Base-by-base conservation (phyloP, 495 filamentous ascomycete genomes). In the Trichoderma erinaceum region DNA sequence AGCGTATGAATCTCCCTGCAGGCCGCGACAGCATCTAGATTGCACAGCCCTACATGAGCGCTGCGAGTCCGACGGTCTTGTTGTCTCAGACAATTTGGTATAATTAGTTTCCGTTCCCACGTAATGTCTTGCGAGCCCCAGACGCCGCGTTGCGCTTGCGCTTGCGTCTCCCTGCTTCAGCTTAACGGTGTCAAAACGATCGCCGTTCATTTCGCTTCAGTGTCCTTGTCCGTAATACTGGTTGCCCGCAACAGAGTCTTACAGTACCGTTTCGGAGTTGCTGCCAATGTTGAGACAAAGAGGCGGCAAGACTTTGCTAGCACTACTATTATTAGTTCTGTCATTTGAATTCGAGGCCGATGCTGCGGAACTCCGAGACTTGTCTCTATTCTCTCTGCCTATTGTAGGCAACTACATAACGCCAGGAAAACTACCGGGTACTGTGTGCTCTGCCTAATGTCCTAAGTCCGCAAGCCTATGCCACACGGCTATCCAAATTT, bases 111-210 rank as follows among this genome's bases (percentile, higher is more conserved):
- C 18, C 18, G 8, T 52, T 21, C 43, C 48, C 18, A 23, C 48
- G 48, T 52, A 52, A 48, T 48, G 18, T n/a, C 13, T 48, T 3
- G 44, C 35, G 35, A 38, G 35, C 35, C 35, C 35, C 35, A 52
- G 48, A n/a, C 48, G 56, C 25, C 56, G 56, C 25, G 56, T 61
- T 61, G 56, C 56, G 56, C 56, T 61, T 61, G 56, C 56, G 56
- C 56, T 61, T 61, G 56, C 56, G 56, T 61, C 56, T 27, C 56
- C 56, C 27, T 61, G 56, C 56, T 27, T 27, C 21, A 23, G 21
- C 50, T 52, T 12, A 32, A 11, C 13, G 27, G 27, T n/a, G 27
- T 4, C 48, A 52, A 5, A 15, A 10, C 7, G 48, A 18, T 52
- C 48, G 48, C 48, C 48, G 18, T 52, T 23, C 48, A 52, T 23